These are phyloP conservation scores for Colletotrichum australisinense DNA, from an alignment of 2,329 filamentous ascomycete genomes.

Conservation along the genomic window DNA sequence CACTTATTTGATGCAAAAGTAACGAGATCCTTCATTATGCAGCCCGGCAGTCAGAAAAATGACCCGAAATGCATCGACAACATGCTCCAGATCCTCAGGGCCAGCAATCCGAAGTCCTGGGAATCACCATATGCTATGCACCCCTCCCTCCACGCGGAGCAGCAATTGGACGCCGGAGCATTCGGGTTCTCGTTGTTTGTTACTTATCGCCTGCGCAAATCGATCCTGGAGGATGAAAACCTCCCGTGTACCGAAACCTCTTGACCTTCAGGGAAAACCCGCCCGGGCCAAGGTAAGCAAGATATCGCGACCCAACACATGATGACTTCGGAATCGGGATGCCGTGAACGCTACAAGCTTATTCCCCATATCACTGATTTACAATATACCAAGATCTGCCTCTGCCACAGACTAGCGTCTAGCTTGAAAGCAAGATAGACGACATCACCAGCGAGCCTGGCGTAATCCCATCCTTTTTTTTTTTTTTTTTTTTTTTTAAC, in stretches of 20 bases:
- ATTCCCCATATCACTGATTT: neutral
- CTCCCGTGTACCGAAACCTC: neutral
- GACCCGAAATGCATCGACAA: neutral
- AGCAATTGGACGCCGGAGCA: neutral
- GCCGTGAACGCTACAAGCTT: neutral
- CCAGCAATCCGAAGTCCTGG: neutral
- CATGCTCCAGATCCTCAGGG: neutral
- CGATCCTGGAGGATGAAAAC: neutral
- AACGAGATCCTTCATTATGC: constrained; percentile 1
- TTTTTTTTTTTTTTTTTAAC: neutral
- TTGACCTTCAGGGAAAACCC: no score
- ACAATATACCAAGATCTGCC: neutral
- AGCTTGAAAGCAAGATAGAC: neutral
- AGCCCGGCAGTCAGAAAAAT: neutral
- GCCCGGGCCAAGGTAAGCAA: neutral
- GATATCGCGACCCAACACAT: neutral
- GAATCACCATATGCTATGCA: neutral
- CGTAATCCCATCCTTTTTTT: neutral
- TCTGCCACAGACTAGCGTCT: neutral
- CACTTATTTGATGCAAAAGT: neutral
- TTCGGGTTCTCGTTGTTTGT: neutral
- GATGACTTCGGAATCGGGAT: neutral
- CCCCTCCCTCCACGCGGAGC: neutral
- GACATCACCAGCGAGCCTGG: neutral
- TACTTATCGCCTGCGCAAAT: neutral